Base-by-base conservation (phyloP, 495 filamentous ascomycete species). In the Xylaria curta region DNA sequence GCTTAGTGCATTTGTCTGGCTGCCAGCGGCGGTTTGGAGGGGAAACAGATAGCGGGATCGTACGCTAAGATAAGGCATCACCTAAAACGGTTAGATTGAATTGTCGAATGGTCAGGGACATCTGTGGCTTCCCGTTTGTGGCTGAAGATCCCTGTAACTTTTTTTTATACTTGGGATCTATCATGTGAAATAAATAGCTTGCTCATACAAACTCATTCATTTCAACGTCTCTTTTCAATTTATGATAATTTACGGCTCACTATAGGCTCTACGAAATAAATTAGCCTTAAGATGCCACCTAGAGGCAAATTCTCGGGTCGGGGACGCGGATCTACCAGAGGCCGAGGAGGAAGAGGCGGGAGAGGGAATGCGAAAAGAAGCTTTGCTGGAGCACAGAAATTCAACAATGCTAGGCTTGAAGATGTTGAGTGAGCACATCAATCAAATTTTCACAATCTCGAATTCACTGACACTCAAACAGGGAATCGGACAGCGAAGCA, bases 401-500 rank as follows among this genome's bases (percentile, higher is more conserved):
- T 78, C 71, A 49, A 76, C 70, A 75, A 51, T 4, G 70, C 70
- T 31, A 73, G 81, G 76, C 47, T 73, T 33, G 72, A 73, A 53
- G 73, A 74, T 40, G 59, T 74, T 33, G 73, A 75, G 77, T 78
- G 66, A 67, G 76, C 36, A 10, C 28, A 31, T 31, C 28, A 7
- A 60, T 6, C 21, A n/a, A 36, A 15, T 4, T 28, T 6, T 38
- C 15, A 6, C 9, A 24, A 12, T 4, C 0, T 51, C 0, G 31
- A 49, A 51, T 38, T n/a, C 13, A n/a, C 13, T 64, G 80, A 84
- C 62, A 26, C 4, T 31, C 4, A 46, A n/a, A 13, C 51, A 79
- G 77, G 26, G 78, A 79, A 28, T 77, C 79, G 19, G 86, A 84
- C 62, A 82, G 83, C 36, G 87, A 89, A 46, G 84, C 83, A 33